Conservation (phyloP, 2,329 filamentous ascomycete genomes). For the Diaporthe ampelina region DNA sequence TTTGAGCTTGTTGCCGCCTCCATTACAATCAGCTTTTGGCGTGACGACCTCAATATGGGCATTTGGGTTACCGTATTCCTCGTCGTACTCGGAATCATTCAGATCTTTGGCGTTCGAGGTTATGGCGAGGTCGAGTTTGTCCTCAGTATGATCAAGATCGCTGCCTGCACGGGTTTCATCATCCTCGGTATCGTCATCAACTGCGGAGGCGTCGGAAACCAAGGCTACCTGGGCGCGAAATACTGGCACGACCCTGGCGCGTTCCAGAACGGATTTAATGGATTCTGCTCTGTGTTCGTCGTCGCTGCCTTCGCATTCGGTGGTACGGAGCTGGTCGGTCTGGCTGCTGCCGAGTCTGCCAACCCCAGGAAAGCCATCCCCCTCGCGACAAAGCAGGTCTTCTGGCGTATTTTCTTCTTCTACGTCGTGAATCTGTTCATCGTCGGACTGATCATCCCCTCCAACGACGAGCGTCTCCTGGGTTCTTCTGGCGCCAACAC, state of each 20-base stretch:
- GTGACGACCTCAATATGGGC: conserved; percentile 62
- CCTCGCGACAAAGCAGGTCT: conserved; percentile 65
- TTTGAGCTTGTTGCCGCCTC: conserved; percentile 69
- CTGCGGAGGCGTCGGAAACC: conserved; percentile 67
- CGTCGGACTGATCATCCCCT: conserved; percentile 63
- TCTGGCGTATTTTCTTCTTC: conserved; percentile 67
- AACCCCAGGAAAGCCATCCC: conserved; percentile 65
- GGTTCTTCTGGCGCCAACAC: conserved; percentile 57
- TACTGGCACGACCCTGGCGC: conserved; percentile 73
- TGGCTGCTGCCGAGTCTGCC: conserved; percentile 64
- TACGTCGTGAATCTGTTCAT: conserved; percentile 66
- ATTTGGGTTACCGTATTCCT: conserved; percentile 71
- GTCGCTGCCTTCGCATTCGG: conserved; percentile 66
- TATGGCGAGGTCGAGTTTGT: conserved; percentile 72
- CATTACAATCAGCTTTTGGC: conserved; percentile 69
- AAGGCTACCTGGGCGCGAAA: conserved; percentile 71
- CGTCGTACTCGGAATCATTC: conserved; percentile 63
- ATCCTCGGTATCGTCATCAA: conserved; percentile 73
- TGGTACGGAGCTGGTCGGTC: conserved; percentile 66
- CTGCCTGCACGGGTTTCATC: conserved; percentile 73
- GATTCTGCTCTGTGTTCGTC: conserved; percentile 65
- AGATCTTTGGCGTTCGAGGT: conserved; percentile 70
- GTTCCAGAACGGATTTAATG: conserved; percentile 65
- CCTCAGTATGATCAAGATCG: conserved; percentile 70
- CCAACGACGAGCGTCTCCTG: conserved; percentile 57